These are phyloP conservation scores for Phytophthora sojae DNA, from an alignment of 352 stramenopile genomes.

Conservation along the genomic window DNA sequence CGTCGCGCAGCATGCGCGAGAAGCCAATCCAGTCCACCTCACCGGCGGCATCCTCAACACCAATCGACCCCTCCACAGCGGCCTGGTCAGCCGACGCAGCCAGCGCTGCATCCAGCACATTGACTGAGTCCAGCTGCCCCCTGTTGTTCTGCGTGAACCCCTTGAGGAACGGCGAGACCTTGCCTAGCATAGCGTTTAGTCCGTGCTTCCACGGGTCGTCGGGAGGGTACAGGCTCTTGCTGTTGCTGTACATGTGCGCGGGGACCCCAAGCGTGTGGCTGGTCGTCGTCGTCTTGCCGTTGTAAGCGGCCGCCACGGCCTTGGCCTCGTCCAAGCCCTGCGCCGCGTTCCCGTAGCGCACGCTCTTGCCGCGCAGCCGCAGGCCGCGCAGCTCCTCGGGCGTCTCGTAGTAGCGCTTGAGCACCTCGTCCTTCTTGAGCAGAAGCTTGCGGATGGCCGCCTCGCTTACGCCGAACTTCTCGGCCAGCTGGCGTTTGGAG, in stretches of 20 bases:
- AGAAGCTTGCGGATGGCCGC: conserved; percentile 83
- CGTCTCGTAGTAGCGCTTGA: conserved; percentile 84
- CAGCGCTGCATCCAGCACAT: conserved; percentile 22
- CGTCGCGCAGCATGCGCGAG: conserved; percentile 73
- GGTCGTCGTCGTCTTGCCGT: conserved; percentile 1
- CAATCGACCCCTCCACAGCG: no score
- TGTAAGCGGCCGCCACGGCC: not conserved
- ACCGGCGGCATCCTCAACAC: not conserved
- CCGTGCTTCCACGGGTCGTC: conserved; percentile 82
- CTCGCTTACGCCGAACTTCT: conserved; percentile 83
- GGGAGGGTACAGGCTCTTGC: conserved; percentile 63
- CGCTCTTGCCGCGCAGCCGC: conserved; percentile 71
- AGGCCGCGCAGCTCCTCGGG: conserved; percentile 79
- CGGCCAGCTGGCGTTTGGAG: conserved; percentile 79
- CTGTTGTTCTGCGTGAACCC: conserved; percentile 54
- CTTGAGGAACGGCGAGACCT: conserved; percentile 71
- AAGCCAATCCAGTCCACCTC: conserved; percentile 73
- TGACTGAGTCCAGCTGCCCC: conserved; percentile 9
- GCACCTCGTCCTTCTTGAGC: conserved; percentile 84
- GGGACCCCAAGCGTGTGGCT: conserved; percentile 2
- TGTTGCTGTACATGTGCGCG: conserved; percentile 1
- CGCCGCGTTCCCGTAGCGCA: conserved; percentile 10
- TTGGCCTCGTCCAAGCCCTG: conserved; percentile 2
- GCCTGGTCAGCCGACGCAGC: conserved; percentile 16
- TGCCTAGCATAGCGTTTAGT: conserved; percentile 50